These are phyloP conservation scores for Trichoderma hamatum DNA, from an alignment of 2,329 filamentous ascomycete genomes.

Conservation along the genomic window DNA sequence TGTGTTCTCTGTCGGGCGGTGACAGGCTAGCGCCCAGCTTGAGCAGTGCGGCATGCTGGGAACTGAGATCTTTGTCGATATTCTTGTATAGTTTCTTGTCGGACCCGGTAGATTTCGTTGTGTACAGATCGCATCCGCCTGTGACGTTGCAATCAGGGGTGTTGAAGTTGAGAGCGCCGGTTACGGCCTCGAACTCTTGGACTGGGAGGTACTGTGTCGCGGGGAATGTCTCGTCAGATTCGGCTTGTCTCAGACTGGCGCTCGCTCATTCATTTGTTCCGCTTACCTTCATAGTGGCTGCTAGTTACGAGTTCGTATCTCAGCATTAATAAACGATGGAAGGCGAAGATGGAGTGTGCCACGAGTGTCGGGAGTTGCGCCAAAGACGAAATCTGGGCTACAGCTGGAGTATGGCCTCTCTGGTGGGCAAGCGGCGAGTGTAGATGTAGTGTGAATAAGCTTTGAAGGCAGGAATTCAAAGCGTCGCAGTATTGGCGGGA, in stretches of 20 bases:
- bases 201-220: slow-evolving; percentile 79
- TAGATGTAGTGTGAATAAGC: not conserved
- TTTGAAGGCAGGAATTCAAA: not conserved
- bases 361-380: not conserved
- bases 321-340: slow-evolving; percentile 4
- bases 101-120: slow-evolving; percentile 89
- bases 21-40: slow-evolving; percentile 86
- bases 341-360: not conserved
- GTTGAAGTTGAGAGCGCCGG: slow-evolving; percentile 91
- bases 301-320: not conserved
- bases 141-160: slow-evolving; percentile 90
- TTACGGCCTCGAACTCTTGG: slow-evolving; percentile 87
- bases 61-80: slow-evolving; percentile 89
- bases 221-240: slow-evolving; percentile 30
- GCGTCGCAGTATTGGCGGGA: not conserved
- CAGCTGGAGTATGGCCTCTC: not conserved
- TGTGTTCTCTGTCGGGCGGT: slow-evolving; percentile 74
- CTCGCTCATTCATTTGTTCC: not conserved
- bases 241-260: not conserved
- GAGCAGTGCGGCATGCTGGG: slow-evolving; percentile 85
- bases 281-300: slow-evolving; percentile 45
- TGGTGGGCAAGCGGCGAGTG: slow-evolving; percentile 3
- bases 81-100: slow-evolving; percentile 98
- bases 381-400: not conserved
- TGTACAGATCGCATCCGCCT: slow-evolving; percentile 95